Base-by-base conservation (phyloP, 1,284 basidiomycete species). In the Trametes hirsuta region DNA sequence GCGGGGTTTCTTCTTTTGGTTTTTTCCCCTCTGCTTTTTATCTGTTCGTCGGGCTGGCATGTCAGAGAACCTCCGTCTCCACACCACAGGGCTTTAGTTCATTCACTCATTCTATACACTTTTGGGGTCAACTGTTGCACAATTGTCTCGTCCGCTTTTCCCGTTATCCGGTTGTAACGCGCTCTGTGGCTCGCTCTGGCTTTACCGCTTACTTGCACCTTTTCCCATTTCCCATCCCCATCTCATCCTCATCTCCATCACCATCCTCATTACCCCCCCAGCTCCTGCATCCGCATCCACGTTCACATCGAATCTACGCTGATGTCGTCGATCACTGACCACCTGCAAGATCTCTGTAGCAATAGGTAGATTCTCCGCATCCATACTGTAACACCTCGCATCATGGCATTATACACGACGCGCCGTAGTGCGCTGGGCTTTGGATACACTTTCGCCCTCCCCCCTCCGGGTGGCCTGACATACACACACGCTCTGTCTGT, bases 371-470 rank as follows among this genome's bases (percentile, higher is more conserved):
- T 35, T 41, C 50, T 60, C 36, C 54, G 45, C 57, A 55, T 57
- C 48, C 58, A 55, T 55, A 66, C 59, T 69, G 66, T 67, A 67
- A 59, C 58, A 68, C 65, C 66, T 68, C 66, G 68, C 66, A 67
- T 69, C 54, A 64, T 66, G 66, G 66, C 62, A 63, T 65, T 61
- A 69, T 67, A 69, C 64, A 68, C 68, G 66, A 65, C 62, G 64
- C 66, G 66, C 68, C 63, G 61, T 55, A 42, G 64, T 68, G 66
- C 68, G 65, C 61, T 66, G 61, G 66, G 62, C 55, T 64, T 53
- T 62, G 63, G 47, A 63, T 34, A 47, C 25, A 36, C 41, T 51
- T 11, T 45, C 53, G 35, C 51, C 24, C 30, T 8, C 30, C 30
- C 30, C 30, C 30, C 30, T 30, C 30, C 5, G 30, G 30, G 30